Evolutionary conservation across 331 rosid species (phyloP), one percentile per base, ranked within the genome.

Genomic region (Acacia pycnantha): DNA sequence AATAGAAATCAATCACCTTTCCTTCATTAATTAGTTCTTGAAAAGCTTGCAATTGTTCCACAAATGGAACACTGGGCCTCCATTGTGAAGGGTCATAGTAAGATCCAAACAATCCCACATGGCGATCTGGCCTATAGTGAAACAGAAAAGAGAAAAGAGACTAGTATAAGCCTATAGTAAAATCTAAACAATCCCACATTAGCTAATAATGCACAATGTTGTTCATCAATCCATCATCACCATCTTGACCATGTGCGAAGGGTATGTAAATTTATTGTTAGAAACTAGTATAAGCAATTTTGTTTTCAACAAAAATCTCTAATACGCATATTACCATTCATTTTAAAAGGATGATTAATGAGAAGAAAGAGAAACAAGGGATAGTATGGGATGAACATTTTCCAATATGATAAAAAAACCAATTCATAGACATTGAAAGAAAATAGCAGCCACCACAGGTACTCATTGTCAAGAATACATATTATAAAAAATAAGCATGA

Each of bases 41-140:
- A 83, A 92, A 90, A 80, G 98, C 97, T 86, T 78, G 92, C 87
- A 95, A 87, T 78, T 95, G 98, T 83, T 92, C 98, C 82, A 86
- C 91, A 75, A 95, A 95, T 8, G 98, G 95, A 82, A 95, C 93
- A 74, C 98, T 93, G 12, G 92, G 84, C 85, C 98, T 95, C 98
- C 98, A 95, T 81, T 87, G 92, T 58, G 90, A 85, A 83, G 84
- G 74, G 87, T 95, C 96, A 78, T 93, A 92, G 18, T 0, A 82
- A 86, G 65, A 85, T 29, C 96, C 97, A 86, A 95, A 92, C 77
- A 92, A 14, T 50, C 97, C 15, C 61, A 88, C 98, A 68, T 90
- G 89, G 48, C 98, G 95, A 82, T 95, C 98, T 83, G 98, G 98
- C 98, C 98, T 95, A 87, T 56, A 85, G 54, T 47, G 47, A 65